Evolutionary conservation across 1,284 basidiomycete genomes (phyloP), one percentile per base, ranked within the genome.

Genomic region (Exobasidium cylindrosporum): DNA sequence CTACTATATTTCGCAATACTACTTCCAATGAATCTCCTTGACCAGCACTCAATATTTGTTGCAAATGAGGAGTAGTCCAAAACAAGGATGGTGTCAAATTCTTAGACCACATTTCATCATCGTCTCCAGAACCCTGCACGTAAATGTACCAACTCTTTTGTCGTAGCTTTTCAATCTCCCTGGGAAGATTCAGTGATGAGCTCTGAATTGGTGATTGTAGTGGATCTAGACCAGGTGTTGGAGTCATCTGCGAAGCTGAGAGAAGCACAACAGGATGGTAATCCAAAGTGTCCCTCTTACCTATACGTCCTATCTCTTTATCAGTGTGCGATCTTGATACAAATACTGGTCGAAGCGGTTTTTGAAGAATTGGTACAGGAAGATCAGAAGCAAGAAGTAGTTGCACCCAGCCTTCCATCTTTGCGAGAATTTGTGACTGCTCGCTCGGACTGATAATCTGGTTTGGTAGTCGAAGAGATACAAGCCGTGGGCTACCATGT

Each of bases 121-220:
- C 91, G 72, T 93, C 91, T 0, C 91, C 91, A 0, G 89, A 89
- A 1, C 92, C 92, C 79, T 94, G 91, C 6, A 94, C 85, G 72
- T 94, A 94, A 3, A 85, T 83, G 73, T 86, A 92, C 0, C 29
- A 4, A 11, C 32, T 32, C 11, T 53, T 21, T 28, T 28, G 31
- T 14, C 30, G 43, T 17, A 52, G 32, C 13, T 21, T 57, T 26
- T 50, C 47, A 14, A 50, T 24, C n/a, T 50, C 47, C 26, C 26
- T 21, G 5, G 5, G 13, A 24, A 50, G 26, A 28, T 4, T 13
- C 4, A 50, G 21, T 14, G 29, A 43, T 17, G 13, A 17, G 43
- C 24, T 31, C 4, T 3, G 4, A 21, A 3, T 3, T 31, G 53
- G 53, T 32, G 3, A 17, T 32, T 55, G 53, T 29, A 30, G 43